Evolutionary conservation across 2,329 filamentous ascomycete genomes (phyloP).

Genomic region (Colletotrichum liaoningense): DNA sequence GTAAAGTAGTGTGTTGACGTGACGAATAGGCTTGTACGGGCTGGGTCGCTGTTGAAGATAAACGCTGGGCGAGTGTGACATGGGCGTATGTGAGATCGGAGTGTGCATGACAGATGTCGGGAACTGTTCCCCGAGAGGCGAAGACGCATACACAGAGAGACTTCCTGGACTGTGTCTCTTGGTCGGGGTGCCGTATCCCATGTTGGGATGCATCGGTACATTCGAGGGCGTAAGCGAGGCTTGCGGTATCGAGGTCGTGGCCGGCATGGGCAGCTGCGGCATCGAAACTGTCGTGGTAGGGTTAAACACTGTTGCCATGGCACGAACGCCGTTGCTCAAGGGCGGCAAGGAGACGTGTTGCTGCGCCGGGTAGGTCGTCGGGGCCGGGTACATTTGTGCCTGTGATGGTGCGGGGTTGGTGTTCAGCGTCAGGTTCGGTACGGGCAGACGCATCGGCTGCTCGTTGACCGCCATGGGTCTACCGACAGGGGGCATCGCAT

Average conservation of each 20-base stretch:
- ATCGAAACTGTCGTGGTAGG: slow-evolving; percentile 40
- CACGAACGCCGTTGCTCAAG: slow-evolving; percentile 69
- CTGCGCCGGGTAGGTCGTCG: slow-evolving; percentile 55
- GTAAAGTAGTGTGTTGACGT: slow-evolving; percentile 90
- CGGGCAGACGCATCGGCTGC: slow-evolving; percentile 66
- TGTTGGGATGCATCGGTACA: slow-evolving; percentile 42
- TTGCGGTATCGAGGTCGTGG: slow-evolving; percentile 26
- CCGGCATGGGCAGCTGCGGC: slow-evolving; percentile 35
- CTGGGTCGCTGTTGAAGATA: slow-evolving; percentile 91
- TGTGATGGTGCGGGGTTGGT: slow-evolving; percentile 50
- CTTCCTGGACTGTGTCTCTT: slow-evolving; percentile 65
- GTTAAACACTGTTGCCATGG: slow-evolving; percentile 83
- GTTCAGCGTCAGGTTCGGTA: slow-evolving; percentile 78
- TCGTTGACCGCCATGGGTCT: slow-evolving; percentile 37
- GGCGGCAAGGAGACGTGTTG: slow-evolving; percentile 70
- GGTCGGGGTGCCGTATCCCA: slow-evolving; percentile 61
- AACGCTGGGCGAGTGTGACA: slow-evolving; percentile 85
- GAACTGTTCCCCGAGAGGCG: slow-evolving; percentile 74
- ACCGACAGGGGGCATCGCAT: slow-evolving; percentile 25
- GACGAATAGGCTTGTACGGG: slow-evolving; percentile 90
- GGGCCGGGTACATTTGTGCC: slow-evolving; percentile 46
- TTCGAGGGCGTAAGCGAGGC: slow-evolving; percentile 34
- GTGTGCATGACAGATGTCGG: slow-evolving; percentile 65
- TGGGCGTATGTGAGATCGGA: slow-evolving; percentile 69
- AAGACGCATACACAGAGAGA: slow-evolving; percentile 70